These are phyloP conservation scores for Elongisporangium senticosum DNA, from an alignment of 352 stramenopile species.

Conservation along the genomic window DNA sequence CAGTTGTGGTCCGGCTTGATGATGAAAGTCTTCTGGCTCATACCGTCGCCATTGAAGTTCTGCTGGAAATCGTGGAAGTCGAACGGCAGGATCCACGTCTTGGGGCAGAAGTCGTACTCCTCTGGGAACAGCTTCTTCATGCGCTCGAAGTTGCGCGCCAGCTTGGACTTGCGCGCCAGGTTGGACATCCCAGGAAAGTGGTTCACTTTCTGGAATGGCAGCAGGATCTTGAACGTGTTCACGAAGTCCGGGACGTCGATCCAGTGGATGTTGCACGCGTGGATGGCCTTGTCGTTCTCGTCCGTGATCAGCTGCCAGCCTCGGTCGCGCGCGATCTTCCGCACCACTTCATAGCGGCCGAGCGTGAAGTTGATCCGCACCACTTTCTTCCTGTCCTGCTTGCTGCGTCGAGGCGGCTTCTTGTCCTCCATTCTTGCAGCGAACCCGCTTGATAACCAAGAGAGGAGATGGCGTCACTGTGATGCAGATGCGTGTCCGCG, in stretches of 20 bases:
- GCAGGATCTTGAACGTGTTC: conserved; percentile 82
- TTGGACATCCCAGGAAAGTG: conserved; percentile 96
- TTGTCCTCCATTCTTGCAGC: neutral
- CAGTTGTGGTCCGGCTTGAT: conserved; percentile 92
- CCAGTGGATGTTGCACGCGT: conserved; percentile 91
- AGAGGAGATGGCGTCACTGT: neutral
- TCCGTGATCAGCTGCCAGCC: conserved; percentile 73
- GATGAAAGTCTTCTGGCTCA: conserved; percentile 92
- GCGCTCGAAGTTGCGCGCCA: conserved; percentile 93
- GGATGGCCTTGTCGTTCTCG: conserved; percentile 57
- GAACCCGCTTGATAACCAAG: neutral
- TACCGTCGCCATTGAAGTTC: conserved; percentile 87
- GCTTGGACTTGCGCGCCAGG: conserved; percentile 92
- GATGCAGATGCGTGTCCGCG: neutral
- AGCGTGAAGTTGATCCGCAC: conserved; percentile 73
- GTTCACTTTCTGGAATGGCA: conserved; percentile 93
- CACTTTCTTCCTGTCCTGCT: conserved; percentile 29
- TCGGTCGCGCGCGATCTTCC: conserved; percentile 66
- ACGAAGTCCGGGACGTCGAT: conserved; percentile 92
- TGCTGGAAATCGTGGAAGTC: conserved; percentile 91
- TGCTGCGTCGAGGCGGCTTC: neutral
- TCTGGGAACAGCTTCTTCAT: conserved; percentile 94
- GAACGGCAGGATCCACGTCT: conserved; percentile 95
- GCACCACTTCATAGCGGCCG: conserved; percentile 78
- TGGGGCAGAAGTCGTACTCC: conserved; percentile 93